A percentile compares a stretch with the other conserved stretches of the same genome.
These are phyloP conservation scores for Telfairia occidentalis DNA, from an alignment of 331 rosid genomes.

Conservation along the genomic window DNA sequence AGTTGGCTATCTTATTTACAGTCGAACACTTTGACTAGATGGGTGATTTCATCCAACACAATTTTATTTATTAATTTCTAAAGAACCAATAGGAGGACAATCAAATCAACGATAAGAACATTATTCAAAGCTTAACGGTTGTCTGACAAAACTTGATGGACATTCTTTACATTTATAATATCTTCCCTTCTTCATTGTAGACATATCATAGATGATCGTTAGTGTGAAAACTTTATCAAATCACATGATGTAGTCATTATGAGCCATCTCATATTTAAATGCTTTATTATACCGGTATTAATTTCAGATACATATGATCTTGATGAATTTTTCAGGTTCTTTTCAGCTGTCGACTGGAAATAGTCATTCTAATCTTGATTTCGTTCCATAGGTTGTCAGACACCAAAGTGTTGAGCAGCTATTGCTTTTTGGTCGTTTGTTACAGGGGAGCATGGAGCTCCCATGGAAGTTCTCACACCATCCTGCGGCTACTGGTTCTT, in stretches of 20 bases:
- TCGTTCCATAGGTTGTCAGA: conserved; percentile 61
- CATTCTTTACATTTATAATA: not conserved
- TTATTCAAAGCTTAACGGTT: not conserved
- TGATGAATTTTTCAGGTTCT: not conserved
- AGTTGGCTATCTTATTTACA: not conserved
- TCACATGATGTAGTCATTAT: not conserved
- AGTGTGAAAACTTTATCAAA: not conserved
- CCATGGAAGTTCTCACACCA: conserved; percentile 87
- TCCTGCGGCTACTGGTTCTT: conserved; percentile 93
- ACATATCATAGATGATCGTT: not conserved
- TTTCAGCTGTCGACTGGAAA: not conserved
- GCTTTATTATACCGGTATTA: not conserved
- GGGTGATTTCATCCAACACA: not conserved
- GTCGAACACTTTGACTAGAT: not conserved
- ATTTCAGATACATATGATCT: conserved; percentile 2
- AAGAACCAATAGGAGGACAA: not conserved
- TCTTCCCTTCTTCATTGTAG: not conserved
- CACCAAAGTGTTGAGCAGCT: conserved; percentile 93
- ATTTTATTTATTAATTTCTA: not conserved
- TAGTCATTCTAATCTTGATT: conserved; percentile 13
- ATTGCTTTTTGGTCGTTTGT: conserved; percentile 81
- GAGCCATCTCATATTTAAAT: not conserved
- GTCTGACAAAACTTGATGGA: not conserved
- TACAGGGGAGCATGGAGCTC: conserved; percentile 79
- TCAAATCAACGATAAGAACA: not conserved